Conservation (phyloP, 2,329 filamentous ascomycete genomes). For the Fusarium continuum region DNA sequence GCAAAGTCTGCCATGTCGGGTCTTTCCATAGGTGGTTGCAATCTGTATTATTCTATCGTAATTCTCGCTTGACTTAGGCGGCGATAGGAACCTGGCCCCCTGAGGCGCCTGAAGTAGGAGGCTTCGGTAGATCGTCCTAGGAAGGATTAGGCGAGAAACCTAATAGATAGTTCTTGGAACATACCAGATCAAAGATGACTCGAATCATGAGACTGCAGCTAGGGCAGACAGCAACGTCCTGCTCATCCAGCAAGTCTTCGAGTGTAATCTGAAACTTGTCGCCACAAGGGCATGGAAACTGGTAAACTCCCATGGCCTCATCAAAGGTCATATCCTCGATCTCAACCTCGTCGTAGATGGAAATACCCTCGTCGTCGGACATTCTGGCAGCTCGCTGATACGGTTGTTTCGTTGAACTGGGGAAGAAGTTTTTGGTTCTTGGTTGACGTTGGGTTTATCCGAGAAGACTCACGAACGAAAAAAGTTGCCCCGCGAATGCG, state of each 20-base stretch:
- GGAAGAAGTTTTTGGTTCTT: background rate
- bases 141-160: background rate
- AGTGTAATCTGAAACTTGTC: conserved; percentile 94
- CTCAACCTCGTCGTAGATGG: conserved; percentile 97
- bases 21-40: background rate
- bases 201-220: conserved; percentile 97
- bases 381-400: conserved; percentile 50
- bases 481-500: conserved; percentile 43
- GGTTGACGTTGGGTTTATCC: background rate
- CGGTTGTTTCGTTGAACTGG: background rate
- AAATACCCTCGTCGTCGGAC: conserved; percentile 70
- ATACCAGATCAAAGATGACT: conserved; percentile 88
- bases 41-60: conserved; percentile 4
- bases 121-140: conserved; percentile 58
- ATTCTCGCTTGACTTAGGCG: conserved; percentile 45
- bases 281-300: conserved; percentile 96
- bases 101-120: conserved; percentile 45
- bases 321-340: conserved; percentile 99
- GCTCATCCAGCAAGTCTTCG: conserved; percentile 83
- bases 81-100: conserved; percentile 52
- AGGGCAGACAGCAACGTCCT: conserved; percentile 96
- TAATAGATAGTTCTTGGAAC: conserved; percentile 41
- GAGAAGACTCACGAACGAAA: conserved; percentile 15
- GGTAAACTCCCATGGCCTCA: conserved; percentile 82
- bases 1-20: background rate